A percentile compares a stretch with the other conserved stretches of the same genome.
Conservation (phyloP, 2,329 filamentous ascomycete species). For the Verruconis gallopava region DNA sequence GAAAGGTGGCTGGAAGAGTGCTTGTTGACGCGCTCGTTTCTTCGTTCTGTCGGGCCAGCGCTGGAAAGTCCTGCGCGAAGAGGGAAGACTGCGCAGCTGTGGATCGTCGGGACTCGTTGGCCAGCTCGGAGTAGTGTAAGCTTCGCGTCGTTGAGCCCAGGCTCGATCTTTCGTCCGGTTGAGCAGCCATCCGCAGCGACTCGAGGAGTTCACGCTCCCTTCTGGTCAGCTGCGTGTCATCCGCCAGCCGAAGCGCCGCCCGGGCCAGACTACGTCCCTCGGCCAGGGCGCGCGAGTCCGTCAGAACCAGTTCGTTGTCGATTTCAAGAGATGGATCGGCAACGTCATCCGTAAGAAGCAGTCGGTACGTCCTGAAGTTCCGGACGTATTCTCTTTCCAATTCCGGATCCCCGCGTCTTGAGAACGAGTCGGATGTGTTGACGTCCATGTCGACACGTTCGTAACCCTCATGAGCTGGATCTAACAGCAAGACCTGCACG, state of each 20-base stretch:
- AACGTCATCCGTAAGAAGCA: conserved; percentile 13
- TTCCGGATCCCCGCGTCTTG: not conserved
- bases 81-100: conserved; percentile 5
- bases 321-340: conserved; percentile 5
- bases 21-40: not conserved
- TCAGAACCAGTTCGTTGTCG: not conserved
- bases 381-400: conserved; percentile 25
- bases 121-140: conserved; percentile 3
- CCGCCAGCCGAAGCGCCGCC: not conserved
- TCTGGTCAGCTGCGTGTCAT: not conserved
- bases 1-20: conserved; percentile 1
- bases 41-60: conserved; percentile 3
- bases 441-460: conserved; percentile 46
- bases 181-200: not conserved
- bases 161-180: not conserved
- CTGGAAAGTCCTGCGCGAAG: conserved; percentile 8
- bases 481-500: conserved; percentile 56
- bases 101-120: not conserved
- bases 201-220: conserved; percentile 3
- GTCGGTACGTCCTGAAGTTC: conserved; percentile 28
- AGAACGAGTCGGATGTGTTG: conserved; percentile 14
- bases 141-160: conserved; percentile 2
- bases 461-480: conserved; percentile 42
- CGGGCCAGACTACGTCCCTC: not conserved
- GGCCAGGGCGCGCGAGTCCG: not conserved